Evolutionary conservation across 768 basidiomycete genomes (phyloP).

Genomic region (Leccinum sublutescens): DNA sequence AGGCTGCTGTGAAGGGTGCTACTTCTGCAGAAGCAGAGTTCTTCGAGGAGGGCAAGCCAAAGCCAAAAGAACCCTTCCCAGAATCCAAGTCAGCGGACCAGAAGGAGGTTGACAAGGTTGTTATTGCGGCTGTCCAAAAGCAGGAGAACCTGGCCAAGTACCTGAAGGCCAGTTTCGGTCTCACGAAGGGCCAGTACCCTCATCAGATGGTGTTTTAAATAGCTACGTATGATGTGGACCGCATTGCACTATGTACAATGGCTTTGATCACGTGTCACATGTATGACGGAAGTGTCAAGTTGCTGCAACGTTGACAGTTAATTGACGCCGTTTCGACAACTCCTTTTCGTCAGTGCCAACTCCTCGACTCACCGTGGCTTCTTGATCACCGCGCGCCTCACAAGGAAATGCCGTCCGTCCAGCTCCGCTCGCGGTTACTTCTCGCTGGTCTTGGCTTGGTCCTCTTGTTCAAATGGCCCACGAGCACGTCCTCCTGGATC

Average conservation of each 20-base stretch:
- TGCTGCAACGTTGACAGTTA: not conserved
- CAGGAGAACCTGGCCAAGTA: constrained; percentile 90
- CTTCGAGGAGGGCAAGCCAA: constrained; percentile 91
- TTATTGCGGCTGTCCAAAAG: constrained; percentile 86
- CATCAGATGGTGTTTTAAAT: constrained; percentile 89
- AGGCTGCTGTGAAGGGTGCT: constrained; percentile 65
- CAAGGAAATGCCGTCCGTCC: constrained; percentile 8
- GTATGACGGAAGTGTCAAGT: not conserved
- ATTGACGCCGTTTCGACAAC: not conserved
- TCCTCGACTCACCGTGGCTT: not conserved
- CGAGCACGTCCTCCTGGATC: constrained; percentile 35
- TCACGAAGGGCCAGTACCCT: constrained; percentile 96
- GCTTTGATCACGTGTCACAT: constrained; percentile 22
- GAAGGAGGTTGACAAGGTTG: constrained; percentile 77
- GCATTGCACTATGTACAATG: constrained; percentile 15
- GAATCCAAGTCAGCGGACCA: constrained; percentile 88
- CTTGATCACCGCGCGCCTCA: constrained; percentile 5
- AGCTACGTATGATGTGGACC: not conserved
- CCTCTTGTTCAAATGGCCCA: constrained; percentile 22
- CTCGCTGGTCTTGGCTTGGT: constrained; percentile 14
- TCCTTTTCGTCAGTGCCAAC: not conserved
- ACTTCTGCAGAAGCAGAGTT: constrained; percentile 94
- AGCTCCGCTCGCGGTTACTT: constrained; percentile 7
- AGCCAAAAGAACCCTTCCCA: constrained; percentile 83
- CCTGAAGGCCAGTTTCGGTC: constrained; percentile 87